Base-by-base conservation (phyloP, 163 green algal genomes). In the Chlamydomonas reinhardtii region DNA sequence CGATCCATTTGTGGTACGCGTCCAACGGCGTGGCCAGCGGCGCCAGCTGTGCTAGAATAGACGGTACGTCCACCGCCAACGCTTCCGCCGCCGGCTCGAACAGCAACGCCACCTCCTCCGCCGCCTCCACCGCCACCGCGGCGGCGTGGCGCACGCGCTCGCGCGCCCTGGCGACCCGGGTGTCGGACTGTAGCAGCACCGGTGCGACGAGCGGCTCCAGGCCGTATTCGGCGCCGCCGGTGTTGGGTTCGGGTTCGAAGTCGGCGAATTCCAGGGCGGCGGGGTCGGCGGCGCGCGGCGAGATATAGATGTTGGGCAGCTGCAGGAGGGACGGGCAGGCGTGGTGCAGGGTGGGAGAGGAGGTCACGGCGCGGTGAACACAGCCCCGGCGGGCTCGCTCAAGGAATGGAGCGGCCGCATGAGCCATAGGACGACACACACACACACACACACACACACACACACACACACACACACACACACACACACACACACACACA, bases 1-100 rank as follows among this genome's bases (percentile, higher is more conserved):
- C 79, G 35, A 92, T 90, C 61, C 81, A 82, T 59, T 62, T 73
- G 54, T 87, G 70, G 74, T 92, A 92, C 34, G 39, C 29, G 2
- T 83, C 73, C 59, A 92, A 73, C 17, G 88, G 83, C 5, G 84
- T 86, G 4, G 68, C 66, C 27, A 88, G 70, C 27, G 82, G 70
- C 71, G 68, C 71, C 34, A 91, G 76, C 35, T 87, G 59, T 0
- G 31, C 24, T 56, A 91, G 72, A 19, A 91, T 68, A 27, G 66
- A 79, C 16, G 54, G 31, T 24, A 88, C 48, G 68, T 89, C 77
- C 27, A 88, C 74, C 25, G 69, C 34, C 54, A 90, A 73, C 17
- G 78, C 62, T n/a, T 76, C n/a, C 0, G 87, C 87, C 14, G 87
- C 87, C 6, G 71, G 64, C 48, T 87, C 76, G 32, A 91, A 91